These are phyloP conservation scores for Tilletia caries DNA, from an alignment of 1,284 basidiomycete species.

Conservation along the genomic window DNA sequence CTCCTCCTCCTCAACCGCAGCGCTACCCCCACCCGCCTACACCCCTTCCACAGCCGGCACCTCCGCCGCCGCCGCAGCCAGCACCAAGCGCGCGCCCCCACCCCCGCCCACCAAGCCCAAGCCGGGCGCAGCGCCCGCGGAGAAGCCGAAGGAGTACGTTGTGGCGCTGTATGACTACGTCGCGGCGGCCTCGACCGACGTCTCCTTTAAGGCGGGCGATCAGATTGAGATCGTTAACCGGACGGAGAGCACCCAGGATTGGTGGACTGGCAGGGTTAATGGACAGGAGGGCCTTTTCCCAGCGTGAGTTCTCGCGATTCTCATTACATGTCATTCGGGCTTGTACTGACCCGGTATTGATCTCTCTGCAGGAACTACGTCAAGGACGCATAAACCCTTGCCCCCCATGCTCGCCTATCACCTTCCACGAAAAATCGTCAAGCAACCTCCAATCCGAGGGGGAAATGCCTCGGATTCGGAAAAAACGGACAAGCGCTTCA, in stretches of 20 bases:
- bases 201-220: conserved; percentile 88
- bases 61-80: conserved; percentile 9
- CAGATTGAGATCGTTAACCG: conserved; percentile 85
- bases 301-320: conserved; percentile 59
- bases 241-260: conserved; percentile 81
- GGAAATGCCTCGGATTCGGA: no score
- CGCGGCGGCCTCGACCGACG: conserved; percentile 74
- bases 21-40: conserved; percentile 1
- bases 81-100: conserved; percentile 3
- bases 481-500: no score
- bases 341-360: not conserved
- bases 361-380: not conserved
- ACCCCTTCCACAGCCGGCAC: not conserved
- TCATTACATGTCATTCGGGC: not conserved
- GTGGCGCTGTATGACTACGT: conserved; percentile 93
- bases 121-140: conserved; percentile 75
- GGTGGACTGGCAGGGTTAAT: conserved; percentile 92
- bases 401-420: not conserved
- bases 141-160: conserved; percentile 69
- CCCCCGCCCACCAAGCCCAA: conserved; percentile 62
- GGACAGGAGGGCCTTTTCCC: conserved; percentile 89
- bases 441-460: no score
- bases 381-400: not conserved
- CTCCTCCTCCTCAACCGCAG: not conserved
- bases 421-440: no score